Base-by-base conservation (phyloP, 2,329 filamentous ascomycete species). In the Xylariaceae sp. region DNA sequence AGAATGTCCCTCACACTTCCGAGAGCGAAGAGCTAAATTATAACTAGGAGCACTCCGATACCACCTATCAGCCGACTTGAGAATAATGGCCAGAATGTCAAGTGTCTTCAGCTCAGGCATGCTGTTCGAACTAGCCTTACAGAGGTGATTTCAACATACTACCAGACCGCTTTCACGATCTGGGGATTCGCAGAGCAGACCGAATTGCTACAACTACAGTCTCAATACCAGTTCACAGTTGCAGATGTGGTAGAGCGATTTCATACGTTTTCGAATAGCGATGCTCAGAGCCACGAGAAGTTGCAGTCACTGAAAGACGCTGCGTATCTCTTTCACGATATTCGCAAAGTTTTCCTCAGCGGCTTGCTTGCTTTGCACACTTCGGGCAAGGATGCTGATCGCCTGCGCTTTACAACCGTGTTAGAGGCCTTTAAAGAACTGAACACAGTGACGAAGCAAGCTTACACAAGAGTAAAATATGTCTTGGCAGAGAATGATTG, bases 51-150 rank as follows among this genome's bases (percentile, higher is more conserved):
- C 79, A 89, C 87, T 14, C 94, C 93, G 21, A 77, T 98, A 31
- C 94, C 95, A 6, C 95, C 95, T n/a, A 89, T 97, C 58, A 96
- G 90, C 64, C 87, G 94, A 41, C 81, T 99, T 28, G 95, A 99
- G 72, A 92, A 96, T 65, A 87, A 87, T 58, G 86, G 86, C 39
- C 90, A 96, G 71, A 84, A 82, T 6, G 84, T 92, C 65, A 88
- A 92, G 69, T 99, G 95, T 70, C 79, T 88, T 60, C 86, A 91
- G 61, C 78, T 99, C 33, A 89, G 95, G 59, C 88, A 87, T 61
- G 85, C 85, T n/a, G 79, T 98, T 6, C 87, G 86, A 49, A 82
- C 82, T 43, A 87, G 86, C 58, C 86, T 96, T 60, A 82, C 82
- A 34, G 84, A 88, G 12, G 83, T 90, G 49, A 85, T 96, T 36